These are phyloP conservation scores for Westerdykella aurantiaca DNA, from an alignment of 2,329 filamentous ascomycete genomes.

Conservation along the genomic window DNA sequence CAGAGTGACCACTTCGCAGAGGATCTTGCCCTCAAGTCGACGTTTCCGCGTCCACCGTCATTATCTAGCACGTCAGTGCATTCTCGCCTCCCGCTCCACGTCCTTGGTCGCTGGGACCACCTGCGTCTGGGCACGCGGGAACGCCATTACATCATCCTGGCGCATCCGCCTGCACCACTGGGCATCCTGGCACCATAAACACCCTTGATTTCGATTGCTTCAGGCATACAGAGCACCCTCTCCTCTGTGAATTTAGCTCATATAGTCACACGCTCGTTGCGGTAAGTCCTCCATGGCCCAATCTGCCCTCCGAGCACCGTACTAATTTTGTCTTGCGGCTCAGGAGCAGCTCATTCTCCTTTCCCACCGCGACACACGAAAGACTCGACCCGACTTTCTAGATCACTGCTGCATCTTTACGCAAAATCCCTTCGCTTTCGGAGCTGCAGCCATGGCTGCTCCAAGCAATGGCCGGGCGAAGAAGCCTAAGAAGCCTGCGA, in stretches of 20 bases:
- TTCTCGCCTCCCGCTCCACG: too few species aligned
- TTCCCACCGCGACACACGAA: neutral
- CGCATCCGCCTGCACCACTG: neutral
- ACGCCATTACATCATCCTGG: conserved; percentile 11
- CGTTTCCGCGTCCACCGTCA: too few species aligned
- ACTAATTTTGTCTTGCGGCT: neutral
- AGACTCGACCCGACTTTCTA: neutral
- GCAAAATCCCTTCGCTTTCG: neutral
- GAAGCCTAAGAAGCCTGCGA: conserved; percentile 25
- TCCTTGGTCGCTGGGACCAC: too few species aligned
- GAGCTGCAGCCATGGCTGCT: conserved; percentile 30
- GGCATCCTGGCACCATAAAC: conserved; percentile 1
- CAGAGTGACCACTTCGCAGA: too few species aligned
- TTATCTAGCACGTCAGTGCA: too few species aligned
- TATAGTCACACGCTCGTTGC: too few species aligned
- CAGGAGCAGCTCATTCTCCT: neutral
- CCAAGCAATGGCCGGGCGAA: conserved; percentile 35
- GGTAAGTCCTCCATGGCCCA: too few species aligned
- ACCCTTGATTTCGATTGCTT: neutral
- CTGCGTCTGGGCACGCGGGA: neutral
- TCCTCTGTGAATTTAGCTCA: neutral
- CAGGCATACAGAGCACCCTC: neutral
- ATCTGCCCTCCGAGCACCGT: too few species aligned
- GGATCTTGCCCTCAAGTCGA: too few species aligned
- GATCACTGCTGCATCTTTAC: too few species aligned